Conservation (phyloP, 306 rosid genomes). For the Carpinus viminea region DNA sequence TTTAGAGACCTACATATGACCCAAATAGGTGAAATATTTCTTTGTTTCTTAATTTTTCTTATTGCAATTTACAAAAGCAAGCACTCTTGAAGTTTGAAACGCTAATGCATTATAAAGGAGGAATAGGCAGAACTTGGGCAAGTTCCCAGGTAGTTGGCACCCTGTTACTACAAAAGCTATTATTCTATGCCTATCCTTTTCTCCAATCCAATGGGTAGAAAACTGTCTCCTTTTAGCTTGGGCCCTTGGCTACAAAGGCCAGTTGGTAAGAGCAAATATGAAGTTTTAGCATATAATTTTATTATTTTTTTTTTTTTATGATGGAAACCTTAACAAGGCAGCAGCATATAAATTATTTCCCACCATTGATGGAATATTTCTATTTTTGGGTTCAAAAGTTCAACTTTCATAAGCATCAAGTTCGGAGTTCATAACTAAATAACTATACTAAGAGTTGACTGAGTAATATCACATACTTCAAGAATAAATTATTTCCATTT, state of each 20-base stretch:
- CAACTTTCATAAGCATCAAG: background rate
- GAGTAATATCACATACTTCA: background rate
- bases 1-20: background rate
- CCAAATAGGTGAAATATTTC: background rate
- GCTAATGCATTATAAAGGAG: background rate
- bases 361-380: background rate
- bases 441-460: background rate
- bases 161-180: background rate
- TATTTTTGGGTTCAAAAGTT: background rate
- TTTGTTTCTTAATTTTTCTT: too few relatives aligned
- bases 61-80: background rate
- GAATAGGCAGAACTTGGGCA: background rate
- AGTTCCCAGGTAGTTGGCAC: background rate
- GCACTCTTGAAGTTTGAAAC: background rate
- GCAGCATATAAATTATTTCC: background rate
- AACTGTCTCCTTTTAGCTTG: background rate
- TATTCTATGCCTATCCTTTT: background rate
- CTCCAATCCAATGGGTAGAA: background rate
- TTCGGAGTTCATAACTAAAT: background rate
- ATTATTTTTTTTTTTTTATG: too few relatives aligned
- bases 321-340: too few relatives aligned
- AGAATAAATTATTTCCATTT: background rate
- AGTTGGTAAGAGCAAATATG: background rate
- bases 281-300: background rate
- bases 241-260: background rate